phyloP scores from a whole-genome alignment of 768 basidiomycete species.

The Suillus tomentosus region DNA sequence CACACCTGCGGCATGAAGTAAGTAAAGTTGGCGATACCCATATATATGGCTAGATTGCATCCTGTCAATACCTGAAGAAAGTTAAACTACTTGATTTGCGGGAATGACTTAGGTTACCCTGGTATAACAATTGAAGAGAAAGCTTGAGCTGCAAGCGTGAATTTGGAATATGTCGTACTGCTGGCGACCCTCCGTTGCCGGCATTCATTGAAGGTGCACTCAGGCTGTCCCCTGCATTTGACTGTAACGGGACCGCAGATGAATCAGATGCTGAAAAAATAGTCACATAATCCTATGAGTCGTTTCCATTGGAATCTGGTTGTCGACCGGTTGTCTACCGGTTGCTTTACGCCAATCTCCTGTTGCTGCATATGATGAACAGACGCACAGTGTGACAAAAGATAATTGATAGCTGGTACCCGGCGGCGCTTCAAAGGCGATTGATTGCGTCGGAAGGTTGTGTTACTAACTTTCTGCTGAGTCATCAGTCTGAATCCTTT shows the following conservation, averaged over 20 bases:
- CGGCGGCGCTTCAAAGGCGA: background rate
- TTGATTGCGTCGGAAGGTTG: background rate
- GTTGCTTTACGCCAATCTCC: slow-evolving; percentile 18
- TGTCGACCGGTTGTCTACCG: background rate
- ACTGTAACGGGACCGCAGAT: slow-evolving; percentile 34
- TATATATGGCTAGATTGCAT: slow-evolving; percentile 33
- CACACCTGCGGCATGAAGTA: slow-evolving; percentile 25
- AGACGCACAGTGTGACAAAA: background rate
- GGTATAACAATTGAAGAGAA: slow-evolving; percentile 23
- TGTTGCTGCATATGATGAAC: slow-evolving; percentile 12
- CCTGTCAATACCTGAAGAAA: slow-evolving; percentile 11
- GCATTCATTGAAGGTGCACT: slow-evolving; percentile 16
- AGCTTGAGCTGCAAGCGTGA: slow-evolving; percentile 19
- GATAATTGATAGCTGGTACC: background rate
- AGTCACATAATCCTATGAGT: slow-evolving; percentile 34
- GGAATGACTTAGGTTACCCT: slow-evolving; percentile 25
- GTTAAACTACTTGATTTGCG: slow-evolving; percentile 31
- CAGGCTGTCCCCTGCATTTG: slow-evolving; percentile 29
- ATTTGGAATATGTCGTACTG: slow-evolving; percentile 26
- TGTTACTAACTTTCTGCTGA: slow-evolving; percentile 18
- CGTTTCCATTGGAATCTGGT: slow-evolving; percentile 13
- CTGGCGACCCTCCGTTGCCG: slow-evolving; percentile 25
- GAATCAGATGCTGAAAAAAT: slow-evolving; percentile 12
- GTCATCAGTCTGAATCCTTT: slow-evolving; percentile 27
- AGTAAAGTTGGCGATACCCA: slow-evolving; percentile 19